A percentile compares a stretch with the other conserved stretches of the same genome.
These are phyloP conservation scores for Aquilaria malaccensis DNA, from an alignment of 345 rosid genomes.

Conservation along the genomic window DNA sequence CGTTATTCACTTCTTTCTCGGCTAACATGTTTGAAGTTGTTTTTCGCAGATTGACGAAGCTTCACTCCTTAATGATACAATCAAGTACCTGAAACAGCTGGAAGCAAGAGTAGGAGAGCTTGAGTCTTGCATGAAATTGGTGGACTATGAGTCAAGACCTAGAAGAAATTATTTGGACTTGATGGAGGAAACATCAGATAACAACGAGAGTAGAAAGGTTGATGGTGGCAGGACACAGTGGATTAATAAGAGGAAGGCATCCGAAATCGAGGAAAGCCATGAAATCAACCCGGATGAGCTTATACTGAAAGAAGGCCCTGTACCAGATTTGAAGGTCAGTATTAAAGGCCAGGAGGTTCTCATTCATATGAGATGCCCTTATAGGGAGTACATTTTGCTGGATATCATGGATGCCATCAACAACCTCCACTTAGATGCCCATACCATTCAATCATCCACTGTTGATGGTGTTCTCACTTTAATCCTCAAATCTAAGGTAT, in stretches of 20 bases:
- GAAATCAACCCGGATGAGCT: slow-evolving; percentile 30
- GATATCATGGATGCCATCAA: slow-evolving; percentile 77
- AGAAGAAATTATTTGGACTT: slow-evolving; percentile 33
- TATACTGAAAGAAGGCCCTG: slow-evolving; percentile 17
- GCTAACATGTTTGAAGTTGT: neutral
- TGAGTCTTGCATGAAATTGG: slow-evolving; percentile 65
- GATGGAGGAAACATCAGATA: slow-evolving; percentile 65
- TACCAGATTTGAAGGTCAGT: slow-evolving; percentile 36
- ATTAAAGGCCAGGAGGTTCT: slow-evolving; percentile 42
- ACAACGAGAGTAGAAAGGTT: slow-evolving; percentile 32
- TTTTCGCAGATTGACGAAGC: slow-evolving; percentile 52
- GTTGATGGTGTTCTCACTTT: slow-evolving; percentile 47
- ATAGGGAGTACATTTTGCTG: slow-evolving; percentile 57
- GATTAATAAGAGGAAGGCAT: slow-evolving; percentile 63
- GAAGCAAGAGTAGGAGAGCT: slow-evolving; percentile 74
- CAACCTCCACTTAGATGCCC: slow-evolving; percentile 65
- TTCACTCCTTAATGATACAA: slow-evolving; percentile 53
- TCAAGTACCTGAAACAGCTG: slow-evolving; percentile 54
- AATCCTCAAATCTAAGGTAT: slow-evolving; percentile 69
- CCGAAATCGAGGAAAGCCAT: slow-evolving; percentile 33
- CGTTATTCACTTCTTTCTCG: neutral
- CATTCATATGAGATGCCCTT: slow-evolving; percentile 61
- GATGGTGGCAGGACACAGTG: slow-evolving; percentile 27
- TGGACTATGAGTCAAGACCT: slow-evolving; percentile 38
- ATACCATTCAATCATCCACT: slow-evolving; percentile 60